phyloP scores from a whole-genome alignment of 495 filamentous ascomycete species.

The Tuber indicum region DNA sequence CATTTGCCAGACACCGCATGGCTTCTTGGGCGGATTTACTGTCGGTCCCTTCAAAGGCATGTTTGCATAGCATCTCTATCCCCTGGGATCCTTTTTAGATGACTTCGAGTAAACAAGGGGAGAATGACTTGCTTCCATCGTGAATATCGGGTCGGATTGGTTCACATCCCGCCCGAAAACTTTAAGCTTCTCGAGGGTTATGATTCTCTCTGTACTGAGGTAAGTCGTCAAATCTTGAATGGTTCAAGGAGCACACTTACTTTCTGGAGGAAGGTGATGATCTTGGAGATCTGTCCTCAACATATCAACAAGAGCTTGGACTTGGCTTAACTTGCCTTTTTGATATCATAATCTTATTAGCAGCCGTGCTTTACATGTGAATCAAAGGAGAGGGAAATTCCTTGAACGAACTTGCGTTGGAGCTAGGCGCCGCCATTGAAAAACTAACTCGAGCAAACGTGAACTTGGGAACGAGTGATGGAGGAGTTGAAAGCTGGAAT shows the following conservation, averaged over 20 bases:
- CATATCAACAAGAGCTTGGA: conserved; percentile 49
- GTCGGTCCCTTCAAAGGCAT: conserved; percentile 59
- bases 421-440: neutral
- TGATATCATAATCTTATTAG: neutral
- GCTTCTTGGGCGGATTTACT: conserved; percentile 64
- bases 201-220: conserved; percentile 52
- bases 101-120: neutral
- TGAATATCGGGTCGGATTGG: conserved; percentile 74
- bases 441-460: neutral
- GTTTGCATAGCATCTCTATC: conserved; percentile 61
- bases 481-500: neutral
- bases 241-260: conserved; percentile 45
- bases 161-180: conserved; percentile 65
- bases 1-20: conserved; percentile 79
- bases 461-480: neutral
- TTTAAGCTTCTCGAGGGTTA: conserved; percentile 66
- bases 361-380: neutral
- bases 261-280: conserved; percentile 50
- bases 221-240: conserved; percentile 14
- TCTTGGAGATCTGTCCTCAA: conserved; percentile 55
- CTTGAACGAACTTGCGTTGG: neutral
- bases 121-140: conserved; percentile 53
- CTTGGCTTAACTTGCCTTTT: conserved; percentile 11
- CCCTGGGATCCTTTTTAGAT: conserved; percentile 51
- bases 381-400: neutral